Evolutionary conservation across 306 rosid genomes (phyloP).

Genomic region (Glycyrrhiza uralensis): DNA sequence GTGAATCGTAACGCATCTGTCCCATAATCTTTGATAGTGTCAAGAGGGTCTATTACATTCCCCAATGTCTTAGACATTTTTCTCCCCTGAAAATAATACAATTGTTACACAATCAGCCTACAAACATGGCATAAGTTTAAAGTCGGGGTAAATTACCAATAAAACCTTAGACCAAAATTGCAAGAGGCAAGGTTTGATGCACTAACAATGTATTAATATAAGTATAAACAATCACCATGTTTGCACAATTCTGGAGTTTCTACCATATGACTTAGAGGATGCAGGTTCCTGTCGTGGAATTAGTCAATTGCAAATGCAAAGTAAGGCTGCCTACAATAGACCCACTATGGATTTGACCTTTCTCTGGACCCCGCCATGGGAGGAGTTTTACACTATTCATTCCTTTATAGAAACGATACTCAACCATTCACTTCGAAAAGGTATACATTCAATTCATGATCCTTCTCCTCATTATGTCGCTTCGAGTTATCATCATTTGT

Average conservation of each 20-base stretch:
- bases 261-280: no score
- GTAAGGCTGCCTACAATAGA: background rate
- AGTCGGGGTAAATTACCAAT: background rate
- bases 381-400: no score
- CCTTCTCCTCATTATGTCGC: no score
- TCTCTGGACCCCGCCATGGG: background rate
- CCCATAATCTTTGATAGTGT: constrained; percentile 85
- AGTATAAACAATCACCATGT: background rate
- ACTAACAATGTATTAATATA: background rate
- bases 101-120: background rate
- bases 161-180: background rate
- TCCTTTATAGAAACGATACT: no score
- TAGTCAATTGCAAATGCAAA: background rate
- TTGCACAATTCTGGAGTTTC: background rate
- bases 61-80: constrained; percentile 96
- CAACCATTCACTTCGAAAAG: no score
- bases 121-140: background rate
- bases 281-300: background rate
- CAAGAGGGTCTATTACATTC: constrained; percentile 87
- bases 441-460: no score
- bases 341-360: background rate
- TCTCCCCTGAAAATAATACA: constrained; percentile 61
- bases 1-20: constrained; percentile 96
- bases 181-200: constrained; percentile 8
- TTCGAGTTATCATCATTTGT: no score